Evolutionary conservation across 2,329 filamentous ascomycete genomes (phyloP).

Genomic region (Colletotrichum echinochloae): DNA sequence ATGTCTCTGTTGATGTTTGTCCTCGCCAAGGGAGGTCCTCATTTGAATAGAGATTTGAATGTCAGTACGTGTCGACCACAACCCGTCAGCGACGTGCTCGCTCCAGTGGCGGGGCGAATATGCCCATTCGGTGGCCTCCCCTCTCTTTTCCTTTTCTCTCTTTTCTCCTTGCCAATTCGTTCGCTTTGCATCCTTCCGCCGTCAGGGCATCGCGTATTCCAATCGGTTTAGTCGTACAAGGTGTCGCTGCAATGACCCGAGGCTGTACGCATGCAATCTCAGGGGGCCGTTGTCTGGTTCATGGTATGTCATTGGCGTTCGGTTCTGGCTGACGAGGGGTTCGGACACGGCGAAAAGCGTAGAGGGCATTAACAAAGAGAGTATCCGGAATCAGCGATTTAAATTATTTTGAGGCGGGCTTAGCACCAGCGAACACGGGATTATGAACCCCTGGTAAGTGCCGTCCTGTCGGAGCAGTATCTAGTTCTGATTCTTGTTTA

Average conservation of each 20-base stretch:
- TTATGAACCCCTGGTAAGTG: conserved; percentile 27
- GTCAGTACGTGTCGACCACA: background rate
- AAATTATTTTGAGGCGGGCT: conserved; percentile 37
- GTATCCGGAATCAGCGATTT: conserved; percentile 38
- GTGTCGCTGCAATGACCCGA: conserved; percentile 14
- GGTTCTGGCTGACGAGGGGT: conserved; percentile 28
- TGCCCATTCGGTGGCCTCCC: background rate
- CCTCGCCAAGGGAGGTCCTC: conserved; percentile 1
- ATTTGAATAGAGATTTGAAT: too few species aligned
- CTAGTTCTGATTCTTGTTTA: conserved; percentile 27
- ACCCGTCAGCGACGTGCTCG: conserved; percentile 16
- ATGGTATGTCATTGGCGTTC: conserved; percentile 33
- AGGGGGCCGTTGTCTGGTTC: conserved; percentile 17
- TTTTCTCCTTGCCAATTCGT: conserved; percentile 4
- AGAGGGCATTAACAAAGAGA: conserved; percentile 30
- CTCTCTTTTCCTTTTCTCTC: background rate
- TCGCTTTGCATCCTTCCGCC: conserved; percentile 14
- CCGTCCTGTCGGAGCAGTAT: conserved; percentile 30
- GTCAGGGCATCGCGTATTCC: conserved; percentile 15
- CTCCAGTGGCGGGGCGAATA: conserved; percentile 11
- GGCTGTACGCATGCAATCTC: conserved; percentile 26
- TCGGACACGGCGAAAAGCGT: conserved; percentile 35
- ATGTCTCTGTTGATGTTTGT: background rate
- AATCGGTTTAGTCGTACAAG: conserved; percentile 22
- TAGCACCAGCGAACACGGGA: conserved; percentile 26